Conservation (phyloP, 257 asterid genomes). For the Solanum sejunctum region DNA sequence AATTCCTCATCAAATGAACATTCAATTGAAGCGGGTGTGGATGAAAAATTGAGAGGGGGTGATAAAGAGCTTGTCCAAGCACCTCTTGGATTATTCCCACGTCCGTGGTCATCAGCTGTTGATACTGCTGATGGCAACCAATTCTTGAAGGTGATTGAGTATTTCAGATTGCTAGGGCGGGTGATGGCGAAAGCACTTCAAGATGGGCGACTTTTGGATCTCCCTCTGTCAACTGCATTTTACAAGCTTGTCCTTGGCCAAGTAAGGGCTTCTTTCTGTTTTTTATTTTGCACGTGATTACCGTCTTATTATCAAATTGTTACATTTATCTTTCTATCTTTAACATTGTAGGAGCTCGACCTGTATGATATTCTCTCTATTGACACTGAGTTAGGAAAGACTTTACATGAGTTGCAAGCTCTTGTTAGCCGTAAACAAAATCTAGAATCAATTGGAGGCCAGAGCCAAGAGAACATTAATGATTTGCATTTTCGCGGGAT, state of each 20-base stretch:
- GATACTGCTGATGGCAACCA: conserved; percentile 56
- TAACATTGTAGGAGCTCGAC: conserved; percentile 67
- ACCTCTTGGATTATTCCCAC: conserved; percentile 93
- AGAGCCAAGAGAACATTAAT: conserved; percentile 14
- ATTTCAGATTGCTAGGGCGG: conserved; percentile 80
- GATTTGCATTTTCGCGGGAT: conserved; percentile 66
- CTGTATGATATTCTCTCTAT: conserved; percentile 74
- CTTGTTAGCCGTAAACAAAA: conserved; percentile 61
- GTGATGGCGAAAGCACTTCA: conserved; percentile 98
- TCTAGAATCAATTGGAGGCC: conserved; percentile 51
- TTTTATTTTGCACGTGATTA: neutral
- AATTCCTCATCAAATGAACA: conserved; percentile 23
- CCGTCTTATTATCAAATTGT: neutral
- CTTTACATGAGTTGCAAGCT: conserved; percentile 87
- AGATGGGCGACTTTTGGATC: conserved; percentile 94
- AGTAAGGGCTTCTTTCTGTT: conserved; percentile 24
- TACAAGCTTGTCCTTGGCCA: conserved; percentile 81
- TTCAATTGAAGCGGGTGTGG: conserved; percentile 46
- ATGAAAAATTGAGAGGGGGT: conserved; percentile 13
- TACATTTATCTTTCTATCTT: neutral
- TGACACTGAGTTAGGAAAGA: conserved; percentile 70
- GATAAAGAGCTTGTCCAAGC: conserved; percentile 51
- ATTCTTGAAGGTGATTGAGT: conserved; percentile 55
- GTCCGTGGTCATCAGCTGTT: conserved; percentile 72
- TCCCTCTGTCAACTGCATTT: conserved; percentile 78